Conservation (phyloP, 768 basidiomycete species). For the Lepiota subincarnata region DNA sequence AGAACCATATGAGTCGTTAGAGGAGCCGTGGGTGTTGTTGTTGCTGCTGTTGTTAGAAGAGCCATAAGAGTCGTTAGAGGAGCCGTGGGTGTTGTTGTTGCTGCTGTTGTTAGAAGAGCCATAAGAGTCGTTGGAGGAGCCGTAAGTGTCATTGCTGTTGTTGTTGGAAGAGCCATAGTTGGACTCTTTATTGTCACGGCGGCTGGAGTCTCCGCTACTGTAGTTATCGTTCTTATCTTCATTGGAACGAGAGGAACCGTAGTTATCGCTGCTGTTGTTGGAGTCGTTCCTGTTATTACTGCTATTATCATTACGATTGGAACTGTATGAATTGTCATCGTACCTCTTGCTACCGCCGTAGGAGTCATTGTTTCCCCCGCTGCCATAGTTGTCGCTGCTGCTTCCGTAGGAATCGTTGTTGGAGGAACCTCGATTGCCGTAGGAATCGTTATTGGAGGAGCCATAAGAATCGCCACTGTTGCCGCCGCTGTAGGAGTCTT, state of each 20-base stretch:
- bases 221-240: neutral
- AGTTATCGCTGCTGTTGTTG: neutral
- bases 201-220: neutral
- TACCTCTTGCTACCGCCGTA: constrained; percentile 23
- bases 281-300: constrained; percentile 11
- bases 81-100: constrained; percentile 8
- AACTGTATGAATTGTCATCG: constrained; percentile 16
- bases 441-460: constrained; percentile 20
- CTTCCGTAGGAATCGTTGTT: constrained; percentile 10
- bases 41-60: no score
- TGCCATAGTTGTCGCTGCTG: constrained; percentile 3
- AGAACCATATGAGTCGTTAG: constrained; percentile 13
- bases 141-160: no score
- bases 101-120: no score
- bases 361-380: neutral
- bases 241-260: neutral
- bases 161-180: constrained; percentile 19
- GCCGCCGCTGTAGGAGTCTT: constrained; percentile 12
- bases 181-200: neutral
- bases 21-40: constrained; percentile 13
- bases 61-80: constrained; percentile 14
- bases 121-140: constrained; percentile 16
- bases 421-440: constrained; percentile 16
- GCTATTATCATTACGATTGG: constrained; percentile 15
- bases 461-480: neutral